phyloP scores from a whole-genome alignment of 2,329 filamentous ascomycete species.

The Phymatotrichopsis omnivora region DNA sequence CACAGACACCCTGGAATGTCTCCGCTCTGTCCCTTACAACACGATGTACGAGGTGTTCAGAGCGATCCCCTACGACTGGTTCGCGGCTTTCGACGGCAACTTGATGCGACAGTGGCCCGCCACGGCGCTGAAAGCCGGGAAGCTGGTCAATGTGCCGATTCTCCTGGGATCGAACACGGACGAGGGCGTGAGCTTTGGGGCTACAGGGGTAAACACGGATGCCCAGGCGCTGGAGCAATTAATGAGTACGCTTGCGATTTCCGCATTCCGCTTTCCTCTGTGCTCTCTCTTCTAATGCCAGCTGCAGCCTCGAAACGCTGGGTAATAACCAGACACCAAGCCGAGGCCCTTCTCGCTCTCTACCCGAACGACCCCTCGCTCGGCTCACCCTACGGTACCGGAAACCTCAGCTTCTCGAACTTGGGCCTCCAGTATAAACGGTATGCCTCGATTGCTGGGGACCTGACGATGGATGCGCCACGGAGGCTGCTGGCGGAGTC shows the following conservation, averaged over 20 bases:
- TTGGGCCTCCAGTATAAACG: slow-evolving; percentile 45
- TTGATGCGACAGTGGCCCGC: slow-evolving; percentile 46
- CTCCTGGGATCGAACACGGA: slow-evolving; percentile 55
- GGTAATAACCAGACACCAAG: slow-evolving; percentile 27
- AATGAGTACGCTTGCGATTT: slow-evolving; percentile 1
- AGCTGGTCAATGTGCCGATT: slow-evolving; percentile 54
- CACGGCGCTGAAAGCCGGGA: slow-evolving; percentile 46
- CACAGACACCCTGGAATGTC: slow-evolving; percentile 52
- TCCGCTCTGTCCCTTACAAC: slow-evolving; percentile 51
- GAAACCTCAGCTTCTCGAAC: slow-evolving; percentile 31
- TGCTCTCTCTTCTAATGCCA: not conserved
- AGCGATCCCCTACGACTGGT: slow-evolving; percentile 38
- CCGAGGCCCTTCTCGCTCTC: slow-evolving; percentile 39
- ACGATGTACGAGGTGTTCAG: slow-evolving; percentile 48
- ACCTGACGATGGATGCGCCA: slow-evolving; percentile 47
- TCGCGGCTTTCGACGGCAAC: slow-evolving; percentile 45
- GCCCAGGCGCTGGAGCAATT: slow-evolving; percentile 34
- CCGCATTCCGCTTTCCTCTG: not conserved
- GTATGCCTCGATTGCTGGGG: slow-evolving; percentile 46
- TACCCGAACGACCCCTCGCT: slow-evolving; percentile 46
- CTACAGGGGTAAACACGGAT: slow-evolving; percentile 45
- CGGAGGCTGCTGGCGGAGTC: slow-evolving; percentile 45
- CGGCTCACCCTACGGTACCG: slow-evolving; percentile 41
- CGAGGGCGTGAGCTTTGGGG: slow-evolving; percentile 51
- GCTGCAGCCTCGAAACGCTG: slow-evolving; percentile 11